These are phyloP conservation scores for Xylaria nigripes DNA, from an alignment of 495 filamentous ascomycete genomes.

Conservation along the genomic window DNA sequence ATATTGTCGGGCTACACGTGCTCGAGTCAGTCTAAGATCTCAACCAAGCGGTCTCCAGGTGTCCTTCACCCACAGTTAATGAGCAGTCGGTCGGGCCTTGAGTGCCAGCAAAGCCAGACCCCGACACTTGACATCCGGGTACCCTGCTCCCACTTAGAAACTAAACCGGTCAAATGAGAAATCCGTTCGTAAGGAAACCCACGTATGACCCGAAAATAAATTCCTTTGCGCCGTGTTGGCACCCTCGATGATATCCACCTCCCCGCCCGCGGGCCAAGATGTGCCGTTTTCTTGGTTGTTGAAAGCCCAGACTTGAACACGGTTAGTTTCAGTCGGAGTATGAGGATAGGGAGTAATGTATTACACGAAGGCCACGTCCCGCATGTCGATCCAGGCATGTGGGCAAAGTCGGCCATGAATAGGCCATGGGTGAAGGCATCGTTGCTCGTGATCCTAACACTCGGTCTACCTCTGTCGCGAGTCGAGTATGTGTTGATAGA, in stretches of 20 bases:
- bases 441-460: conserved; percentile 56
- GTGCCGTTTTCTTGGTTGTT: conserved; percentile 24
- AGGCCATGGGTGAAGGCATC: conserved; percentile 55
- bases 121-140: conserved; percentile 36
- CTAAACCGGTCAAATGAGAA: conserved; percentile 34
- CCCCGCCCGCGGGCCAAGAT: conserved; percentile 60
- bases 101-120: conserved; percentile 22
- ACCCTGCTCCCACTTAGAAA: conserved; percentile 33
- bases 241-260: conserved; percentile 80
- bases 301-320: conserved; percentile 27
- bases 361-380: conserved; percentile 63
- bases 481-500: conserved; percentile 27
- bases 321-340: neutral
- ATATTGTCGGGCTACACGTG: conserved; percentile 13
- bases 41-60: neutral
- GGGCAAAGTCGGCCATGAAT: conserved; percentile 57
- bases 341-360: neutral
- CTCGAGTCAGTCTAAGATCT: neutral
- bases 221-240: conserved; percentile 57
- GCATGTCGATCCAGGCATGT: conserved; percentile 62
- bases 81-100: conserved; percentile 18
- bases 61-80: conserved; percentile 10
- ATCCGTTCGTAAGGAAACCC: neutral
- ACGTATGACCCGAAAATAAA: conserved; percentile 61
- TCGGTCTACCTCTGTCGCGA: conserved; percentile 46